Evolutionary conservation across 768 basidiomycete species (phyloP), one percentile per base, ranked within the genome.

Genomic region (Pulveroboletus ravenelii): DNA sequence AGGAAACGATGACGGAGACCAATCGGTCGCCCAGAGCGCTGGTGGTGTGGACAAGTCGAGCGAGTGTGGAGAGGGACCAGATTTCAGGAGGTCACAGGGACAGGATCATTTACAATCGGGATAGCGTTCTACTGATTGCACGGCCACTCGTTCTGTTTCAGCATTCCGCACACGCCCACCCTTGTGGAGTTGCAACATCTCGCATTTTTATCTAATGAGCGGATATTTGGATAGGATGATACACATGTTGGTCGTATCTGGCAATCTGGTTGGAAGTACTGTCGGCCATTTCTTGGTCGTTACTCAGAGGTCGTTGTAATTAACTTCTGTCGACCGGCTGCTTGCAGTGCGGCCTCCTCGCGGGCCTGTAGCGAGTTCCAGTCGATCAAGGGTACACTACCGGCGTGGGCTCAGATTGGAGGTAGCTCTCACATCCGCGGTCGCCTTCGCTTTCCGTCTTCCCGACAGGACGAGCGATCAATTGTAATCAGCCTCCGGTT

Each of bases 181-280:
- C 43, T 53, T 55, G 57, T 52, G 54, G 67, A 54, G 57, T 56
- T 55, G 55, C 63, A 44, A 55, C 47, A 47, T 53, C 46, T 56
- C 12, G 48, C 57, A 46, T 56, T 56, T 65, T 69, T 69, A 67
- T 69, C 63, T 67, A 66, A 66, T 67, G 50, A 63, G 58, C 66
- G 67, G 66, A 69, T 46, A 69, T 70, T 69, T 68, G 65, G 65
- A 50, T 66, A 57, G 48, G 52, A 55, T 58, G 53, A 51, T 45
- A 54, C 42, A 51, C 62, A 37, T 57, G 54, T 57, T 57, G 48
- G 48, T 57, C 46, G 53, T 50, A 55, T 67, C 60, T 57, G 64
- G 65, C 39, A 66, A 50, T 50, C 41, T 54, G 50, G 51, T 30
- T 39, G 30, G 62, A 51, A 52, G 56, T 48, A 42, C 50, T 49